Conservation (phyloP, 768 basidiomycete genomes). For the Mrakia frigida region DNA sequence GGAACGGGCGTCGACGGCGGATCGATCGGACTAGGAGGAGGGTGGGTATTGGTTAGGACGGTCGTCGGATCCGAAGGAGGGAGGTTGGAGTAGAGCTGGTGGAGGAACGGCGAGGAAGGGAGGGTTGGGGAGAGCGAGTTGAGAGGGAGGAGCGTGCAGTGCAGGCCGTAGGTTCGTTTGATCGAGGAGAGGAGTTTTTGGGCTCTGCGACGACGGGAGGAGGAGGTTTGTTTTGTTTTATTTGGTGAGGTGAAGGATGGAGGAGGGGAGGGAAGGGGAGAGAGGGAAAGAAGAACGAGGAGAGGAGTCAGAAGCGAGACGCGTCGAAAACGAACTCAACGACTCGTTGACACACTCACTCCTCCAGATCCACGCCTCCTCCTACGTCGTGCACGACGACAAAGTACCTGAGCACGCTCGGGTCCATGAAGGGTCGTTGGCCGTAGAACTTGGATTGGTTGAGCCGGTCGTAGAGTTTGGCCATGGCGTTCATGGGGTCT, state of each 20-base stretch:
- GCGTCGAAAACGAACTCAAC: background rate
- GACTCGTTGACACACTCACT: too few species aligned
- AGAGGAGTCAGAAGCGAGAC: background rate
- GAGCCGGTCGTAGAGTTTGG: constrained; percentile 36
- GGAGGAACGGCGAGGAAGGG: constrained; percentile 20
- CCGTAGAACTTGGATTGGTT: constrained; percentile 32
- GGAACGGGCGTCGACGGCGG: background rate
- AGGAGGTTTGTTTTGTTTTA: background rate
- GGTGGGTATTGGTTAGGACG: background rate
- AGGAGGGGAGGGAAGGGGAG: background rate
- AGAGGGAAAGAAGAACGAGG: background rate
- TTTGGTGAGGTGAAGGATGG: too few species aligned
- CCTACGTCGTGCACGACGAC: constrained; percentile 43
- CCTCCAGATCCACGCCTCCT: constrained; percentile 37
- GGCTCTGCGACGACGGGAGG: constrained; percentile 33
- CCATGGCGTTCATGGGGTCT: constrained; percentile 40
- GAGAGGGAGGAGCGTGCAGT: constrained; percentile 24
- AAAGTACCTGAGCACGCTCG: constrained; percentile 38
- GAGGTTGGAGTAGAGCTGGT: constrained; percentile 14
- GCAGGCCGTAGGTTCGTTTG: constrained; percentile 38
- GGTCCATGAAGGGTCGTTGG: constrained; percentile 41
- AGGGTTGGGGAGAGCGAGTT: constrained; percentile 28
- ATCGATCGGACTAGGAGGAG: background rate
- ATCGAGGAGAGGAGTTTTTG: constrained; percentile 39
- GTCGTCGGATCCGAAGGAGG: constrained; percentile 16